These are phyloP conservation scores for Aspergillus sclerotioniger DNA, from an alignment of 495 filamentous ascomycete genomes.

Conservation along the genomic window DNA sequence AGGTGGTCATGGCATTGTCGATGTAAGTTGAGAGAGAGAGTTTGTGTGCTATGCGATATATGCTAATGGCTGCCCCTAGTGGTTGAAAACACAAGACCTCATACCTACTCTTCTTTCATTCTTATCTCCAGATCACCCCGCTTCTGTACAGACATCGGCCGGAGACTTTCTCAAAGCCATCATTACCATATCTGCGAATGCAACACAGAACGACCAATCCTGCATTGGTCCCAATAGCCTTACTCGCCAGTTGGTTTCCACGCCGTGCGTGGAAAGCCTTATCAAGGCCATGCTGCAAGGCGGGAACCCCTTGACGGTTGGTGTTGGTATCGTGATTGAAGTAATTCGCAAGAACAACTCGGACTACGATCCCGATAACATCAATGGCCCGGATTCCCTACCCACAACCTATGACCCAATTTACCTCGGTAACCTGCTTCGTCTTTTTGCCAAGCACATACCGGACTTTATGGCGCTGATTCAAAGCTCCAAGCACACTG, in stretches of 20 bases:
- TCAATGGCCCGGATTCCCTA: slow-evolving; percentile 68
- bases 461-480: slow-evolving; percentile 94
- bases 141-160: slow-evolving; percentile 91
- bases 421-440: slow-evolving; percentile 89
- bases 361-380: slow-evolving; percentile 92
- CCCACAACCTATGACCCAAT: slow-evolving; percentile 91
- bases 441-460: slow-evolving; percentile 87
- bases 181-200: slow-evolving; percentile 98
- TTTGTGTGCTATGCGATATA: neutral
- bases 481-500: slow-evolving; percentile 59
- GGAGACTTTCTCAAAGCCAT: slow-evolving; percentile 99
- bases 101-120: slow-evolving; percentile 87
- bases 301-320: slow-evolving; percentile 92
- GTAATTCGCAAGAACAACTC: slow-evolving; percentile 99
- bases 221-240: slow-evolving; percentile 98
- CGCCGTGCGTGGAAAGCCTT: slow-evolving; percentile 74
- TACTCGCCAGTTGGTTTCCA: slow-evolving; percentile 92
- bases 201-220: slow-evolving; percentile 93
- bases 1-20: slow-evolving; percentile 88
- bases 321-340: slow-evolving; percentile 96
- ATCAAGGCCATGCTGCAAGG: slow-evolving; percentile 90
- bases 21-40: slow-evolving; percentile 57
- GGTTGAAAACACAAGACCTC: slow-evolving; percentile 88
- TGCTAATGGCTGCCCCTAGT: slow-evolving; percentile 52
- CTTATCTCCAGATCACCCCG: slow-evolving; percentile 74